Percentiles rank a stretch among this genome's conserved stretches.
These are phyloP conservation scores for Lentithecium fluviatile DNA, from an alignment of 495 filamentous ascomycete genomes.

Conservation along the genomic window DNA sequence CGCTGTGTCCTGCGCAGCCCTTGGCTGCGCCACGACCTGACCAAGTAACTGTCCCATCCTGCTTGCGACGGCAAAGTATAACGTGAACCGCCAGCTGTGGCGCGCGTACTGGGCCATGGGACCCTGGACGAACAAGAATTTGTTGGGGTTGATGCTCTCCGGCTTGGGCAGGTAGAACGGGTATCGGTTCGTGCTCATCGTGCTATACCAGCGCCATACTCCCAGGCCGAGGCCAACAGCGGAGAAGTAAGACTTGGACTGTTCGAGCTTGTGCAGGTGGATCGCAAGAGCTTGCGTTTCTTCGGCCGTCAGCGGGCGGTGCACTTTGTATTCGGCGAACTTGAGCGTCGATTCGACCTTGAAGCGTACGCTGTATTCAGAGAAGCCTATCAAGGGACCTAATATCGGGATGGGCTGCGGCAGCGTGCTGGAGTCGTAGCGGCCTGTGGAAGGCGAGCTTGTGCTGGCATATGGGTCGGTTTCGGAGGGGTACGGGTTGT, in stretches of 20 bases:
- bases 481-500: constrained; percentile 14
- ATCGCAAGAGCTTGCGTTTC: constrained; percentile 22
- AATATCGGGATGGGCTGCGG: constrained; percentile 24
- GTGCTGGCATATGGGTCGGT: constrained; percentile 1
- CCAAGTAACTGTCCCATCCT: constrained; percentile 22
- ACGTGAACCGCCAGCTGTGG: constrained; percentile 14
- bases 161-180: constrained; percentile 30
- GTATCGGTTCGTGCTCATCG: constrained; percentile 17
- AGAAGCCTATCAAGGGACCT: constrained; percentile 22
- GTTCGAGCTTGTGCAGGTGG: constrained; percentile 8
- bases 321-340: constrained; percentile 8
- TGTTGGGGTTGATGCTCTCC: constrained; percentile 29
- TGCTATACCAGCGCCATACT: constrained; percentile 12
- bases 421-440: constrained; percentile 7
- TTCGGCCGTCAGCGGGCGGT: constrained; percentile 13
- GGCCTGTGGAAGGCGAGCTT: constrained; percentile 1
- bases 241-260: constrained; percentile 9
- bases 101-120: constrained; percentile 21
- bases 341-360: constrained; percentile 8
- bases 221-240: constrained; percentile 12
- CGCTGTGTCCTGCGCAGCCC: constrained; percentile 2
- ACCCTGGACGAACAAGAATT: constrained; percentile 30
- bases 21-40: background rate
- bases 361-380: background rate
- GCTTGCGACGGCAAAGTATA: constrained; percentile 9